These are phyloP conservation scores for Fagus crenata DNA, from an alignment of 306 rosid genomes.

Conservation along the genomic window DNA sequence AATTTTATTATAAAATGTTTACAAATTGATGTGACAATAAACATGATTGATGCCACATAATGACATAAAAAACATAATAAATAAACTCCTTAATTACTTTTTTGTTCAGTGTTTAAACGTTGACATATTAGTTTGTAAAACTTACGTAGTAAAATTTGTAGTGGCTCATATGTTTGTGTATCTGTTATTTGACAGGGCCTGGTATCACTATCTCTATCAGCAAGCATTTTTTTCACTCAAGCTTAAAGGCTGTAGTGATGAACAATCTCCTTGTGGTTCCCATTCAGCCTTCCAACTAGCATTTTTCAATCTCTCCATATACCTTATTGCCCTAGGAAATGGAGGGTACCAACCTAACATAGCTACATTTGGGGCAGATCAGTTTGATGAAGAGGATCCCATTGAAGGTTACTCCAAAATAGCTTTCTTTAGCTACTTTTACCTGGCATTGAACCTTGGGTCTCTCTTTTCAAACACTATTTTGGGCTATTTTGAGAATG, in stretches of 20 bases:
- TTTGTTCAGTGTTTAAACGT: too few species aligned
- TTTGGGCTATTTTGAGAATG: constrained; percentile 72
- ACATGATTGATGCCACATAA: too few species aligned
- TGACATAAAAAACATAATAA: too few species aligned
- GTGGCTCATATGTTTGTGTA: not conserved
- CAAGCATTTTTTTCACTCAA: constrained; percentile 55
- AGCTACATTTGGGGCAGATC: constrained; percentile 89
- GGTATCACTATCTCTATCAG: constrained; percentile 49
- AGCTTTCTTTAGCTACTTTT: constrained; percentile 78
- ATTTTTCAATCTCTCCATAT: constrained; percentile 59
- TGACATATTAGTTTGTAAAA: too few species aligned
- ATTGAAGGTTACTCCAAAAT: constrained; percentile 63
- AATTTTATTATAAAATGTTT: too few species aligned
- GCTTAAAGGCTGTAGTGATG: constrained; percentile 69
- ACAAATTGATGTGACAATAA: too few species aligned
- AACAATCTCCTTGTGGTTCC: constrained; percentile 45
- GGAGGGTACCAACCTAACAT: constrained; percentile 86
- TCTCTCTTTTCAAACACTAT: constrained; percentile 82
- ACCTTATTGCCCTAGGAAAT: constrained; percentile 70
- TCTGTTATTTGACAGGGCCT: constrained; percentile 49
- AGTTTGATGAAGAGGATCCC: constrained; percentile 67
- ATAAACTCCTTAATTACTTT: too few species aligned
- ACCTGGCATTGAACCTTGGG: constrained; percentile 77
- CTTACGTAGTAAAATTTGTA: not conserved
- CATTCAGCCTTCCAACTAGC: constrained; percentile 39